These are phyloP conservation scores for Lactifluus subvellereus DNA, from an alignment of 768 basidiomycete species.

Conservation along the genomic window DNA sequence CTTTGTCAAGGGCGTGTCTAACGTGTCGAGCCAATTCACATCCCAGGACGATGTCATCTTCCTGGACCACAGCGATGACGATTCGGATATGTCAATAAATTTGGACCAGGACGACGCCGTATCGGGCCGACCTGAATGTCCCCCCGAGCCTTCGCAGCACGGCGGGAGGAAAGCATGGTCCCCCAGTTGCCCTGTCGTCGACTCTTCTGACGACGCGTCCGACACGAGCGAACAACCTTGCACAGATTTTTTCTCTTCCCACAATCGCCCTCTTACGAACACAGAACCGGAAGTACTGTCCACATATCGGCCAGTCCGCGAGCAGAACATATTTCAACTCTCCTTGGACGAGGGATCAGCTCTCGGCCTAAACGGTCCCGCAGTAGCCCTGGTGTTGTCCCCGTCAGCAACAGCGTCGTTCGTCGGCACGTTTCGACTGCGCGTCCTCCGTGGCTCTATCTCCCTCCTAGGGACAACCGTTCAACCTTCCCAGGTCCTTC, in stretches of 20 bases:
- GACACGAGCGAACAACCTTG: conserved; percentile 14
- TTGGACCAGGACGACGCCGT: conserved; percentile 26
- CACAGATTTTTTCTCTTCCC: conserved; percentile 32
- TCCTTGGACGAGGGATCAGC: conserved; percentile 34
- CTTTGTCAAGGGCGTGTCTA: conserved; percentile 23
- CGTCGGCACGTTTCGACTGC: conserved; percentile 59
- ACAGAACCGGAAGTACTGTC: conserved; percentile 34
- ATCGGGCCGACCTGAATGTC: not conserved
- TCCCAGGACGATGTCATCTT: conserved; percentile 33
- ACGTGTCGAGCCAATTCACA: conserved; percentile 32
- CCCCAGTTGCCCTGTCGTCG: conserved; percentile 41
- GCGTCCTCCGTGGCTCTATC: conserved; percentile 58
- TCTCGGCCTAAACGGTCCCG: conserved; percentile 30
- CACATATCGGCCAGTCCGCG: conserved; percentile 43
- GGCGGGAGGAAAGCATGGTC: conserved; percentile 45
- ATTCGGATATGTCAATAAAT: conserved; percentile 27
- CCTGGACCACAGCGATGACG: conserved; percentile 24
- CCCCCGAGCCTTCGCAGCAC: not conserved
- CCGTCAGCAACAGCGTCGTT: conserved; percentile 53
- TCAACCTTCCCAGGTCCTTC: conserved; percentile 33
- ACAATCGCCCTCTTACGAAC: not conserved
- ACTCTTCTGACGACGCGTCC: conserved; percentile 31
- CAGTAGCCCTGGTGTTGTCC: conserved; percentile 41
- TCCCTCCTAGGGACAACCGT: conserved; percentile 52
- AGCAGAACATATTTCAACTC: conserved; percentile 44